A percentile compares a stretch with the other conserved stretches of the same genome.
These are phyloP conservation scores for Lactarius quietus DNA, from an alignment of 768 basidiomycete species.

Conservation along the genomic window DNA sequence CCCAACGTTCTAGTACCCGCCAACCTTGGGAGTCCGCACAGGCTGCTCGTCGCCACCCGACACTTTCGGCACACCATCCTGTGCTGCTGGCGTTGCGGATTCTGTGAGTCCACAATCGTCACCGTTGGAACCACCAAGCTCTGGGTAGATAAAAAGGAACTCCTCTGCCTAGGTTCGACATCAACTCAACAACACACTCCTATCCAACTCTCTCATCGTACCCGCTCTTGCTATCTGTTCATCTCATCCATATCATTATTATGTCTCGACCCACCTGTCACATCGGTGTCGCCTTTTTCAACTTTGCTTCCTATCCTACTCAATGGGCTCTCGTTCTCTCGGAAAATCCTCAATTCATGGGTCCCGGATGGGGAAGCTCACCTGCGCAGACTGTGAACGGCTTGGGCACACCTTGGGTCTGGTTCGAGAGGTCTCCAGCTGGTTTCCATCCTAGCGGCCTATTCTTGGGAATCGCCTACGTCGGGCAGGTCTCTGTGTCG, in stretches of 20 bases:
- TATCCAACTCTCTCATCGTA: neutral
- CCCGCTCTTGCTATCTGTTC: neutral
- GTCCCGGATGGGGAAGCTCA: constrained; percentile 5
- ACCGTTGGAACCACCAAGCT: neutral
- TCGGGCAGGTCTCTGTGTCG: neutral
- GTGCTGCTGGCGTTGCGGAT: neutral
- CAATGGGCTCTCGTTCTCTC: constrained; percentile 11
- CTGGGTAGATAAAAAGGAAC: neutral
- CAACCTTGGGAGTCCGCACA: neutral
- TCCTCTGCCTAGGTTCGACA: neutral
- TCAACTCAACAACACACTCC: neutral
- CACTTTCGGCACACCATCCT: neutral
- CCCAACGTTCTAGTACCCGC: neutral
- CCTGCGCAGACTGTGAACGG: constrained; percentile 1
- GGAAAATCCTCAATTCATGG: neutral
- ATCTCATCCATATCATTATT: neutral
- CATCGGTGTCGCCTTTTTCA: constrained; percentile 1
- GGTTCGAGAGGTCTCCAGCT: neutral
- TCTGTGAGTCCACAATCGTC: neutral
- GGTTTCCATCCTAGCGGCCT: neutral
- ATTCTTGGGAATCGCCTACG: neutral
- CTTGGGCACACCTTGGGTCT: neutral
- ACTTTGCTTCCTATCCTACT: neutral
- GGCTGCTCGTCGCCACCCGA: neutral
- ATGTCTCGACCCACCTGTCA: constrained; percentile 1